Evolutionary conservation across 345 rosid genomes (phyloP).

Genomic region (Combretum micranthum): DNA sequence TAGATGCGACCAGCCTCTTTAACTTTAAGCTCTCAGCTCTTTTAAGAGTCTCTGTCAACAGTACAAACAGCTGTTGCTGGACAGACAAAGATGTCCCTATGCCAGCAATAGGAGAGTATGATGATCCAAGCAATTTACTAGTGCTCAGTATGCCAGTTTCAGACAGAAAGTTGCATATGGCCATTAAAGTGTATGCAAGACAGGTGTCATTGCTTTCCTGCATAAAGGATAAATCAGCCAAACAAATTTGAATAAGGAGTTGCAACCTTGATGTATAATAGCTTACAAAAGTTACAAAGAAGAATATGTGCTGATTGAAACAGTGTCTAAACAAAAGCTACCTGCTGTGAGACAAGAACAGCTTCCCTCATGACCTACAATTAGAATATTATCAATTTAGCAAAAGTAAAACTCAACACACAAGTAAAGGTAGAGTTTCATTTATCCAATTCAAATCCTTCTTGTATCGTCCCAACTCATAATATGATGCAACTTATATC

Average conservation of each 20-base stretch:
- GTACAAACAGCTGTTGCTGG: constrained; percentile 84
- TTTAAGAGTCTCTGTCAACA: constrained; percentile 69
- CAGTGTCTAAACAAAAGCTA: constrained; percentile 14
- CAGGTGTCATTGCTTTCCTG: constrained; percentile 89
- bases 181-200: constrained; percentile 90
- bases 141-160: constrained; percentile 75
- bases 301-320: constrained; percentile 1
- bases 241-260: neutral
- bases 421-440: neutral
- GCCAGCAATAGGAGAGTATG: constrained; percentile 57
- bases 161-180: constrained; percentile 83
- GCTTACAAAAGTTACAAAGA: neutral
- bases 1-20: constrained; percentile 78
- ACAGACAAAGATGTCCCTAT: constrained; percentile 63
- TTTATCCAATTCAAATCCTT: too few relatives aligned
- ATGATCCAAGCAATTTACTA: constrained; percentile 65
- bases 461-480: too few relatives aligned
- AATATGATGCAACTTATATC: too few relatives aligned
- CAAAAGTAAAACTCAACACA: constrained; percentile 1
- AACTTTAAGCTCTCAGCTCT: constrained; percentile 83
- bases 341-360: constrained; percentile 84
- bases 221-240: constrained; percentile 26
- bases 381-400: constrained; percentile 16
- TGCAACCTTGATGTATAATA: neutral
- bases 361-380: constrained; percentile 90